These are phyloP conservation scores for Lentinula raphanica DNA, from an alignment of 768 basidiomycete species.

Conservation along the genomic window DNA sequence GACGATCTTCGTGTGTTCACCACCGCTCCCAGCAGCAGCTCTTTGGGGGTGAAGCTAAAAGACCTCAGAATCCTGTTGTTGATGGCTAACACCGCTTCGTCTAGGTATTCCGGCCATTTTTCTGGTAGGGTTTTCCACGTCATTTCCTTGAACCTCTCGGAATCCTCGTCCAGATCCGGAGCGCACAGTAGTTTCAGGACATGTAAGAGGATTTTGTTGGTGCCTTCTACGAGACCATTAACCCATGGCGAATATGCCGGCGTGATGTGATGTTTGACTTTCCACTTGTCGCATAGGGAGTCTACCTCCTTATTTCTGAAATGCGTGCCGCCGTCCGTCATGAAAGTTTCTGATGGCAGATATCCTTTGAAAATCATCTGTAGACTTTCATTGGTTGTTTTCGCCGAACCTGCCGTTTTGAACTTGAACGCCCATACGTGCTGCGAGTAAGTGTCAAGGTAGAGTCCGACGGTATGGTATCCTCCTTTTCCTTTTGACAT, in stretches of 20 bases:
- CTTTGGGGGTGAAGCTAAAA: neutral
- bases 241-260: no score
- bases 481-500: slow-evolving; percentile 7
- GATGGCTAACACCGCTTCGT: no score
- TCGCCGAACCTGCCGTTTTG: slow-evolving; percentile 9
- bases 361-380: slow-evolving; percentile 19
- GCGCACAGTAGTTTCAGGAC: neutral
- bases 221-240: no score
- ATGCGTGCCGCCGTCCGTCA: neutral
- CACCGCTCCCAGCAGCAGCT: neutral
- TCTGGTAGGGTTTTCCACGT: neutral
- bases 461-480: slow-evolving; percentile 16
- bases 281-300: neutral
- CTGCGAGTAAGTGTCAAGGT: slow-evolving; percentile 26
- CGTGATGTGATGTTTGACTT: neutral
- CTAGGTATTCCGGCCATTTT: neutral
- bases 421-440: slow-evolving; percentile 25
- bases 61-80: no score
- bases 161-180: neutral
- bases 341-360: slow-evolving; percentile 3
- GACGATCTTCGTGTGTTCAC: neutral
- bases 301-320: neutral
- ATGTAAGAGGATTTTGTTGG: slow-evolving; percentile 10
- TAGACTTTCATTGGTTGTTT: neutral
- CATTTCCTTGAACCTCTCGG: neutral